Base-by-base conservation (phyloP, 306 rosid genomes). In the Pueraria montana region DNA sequence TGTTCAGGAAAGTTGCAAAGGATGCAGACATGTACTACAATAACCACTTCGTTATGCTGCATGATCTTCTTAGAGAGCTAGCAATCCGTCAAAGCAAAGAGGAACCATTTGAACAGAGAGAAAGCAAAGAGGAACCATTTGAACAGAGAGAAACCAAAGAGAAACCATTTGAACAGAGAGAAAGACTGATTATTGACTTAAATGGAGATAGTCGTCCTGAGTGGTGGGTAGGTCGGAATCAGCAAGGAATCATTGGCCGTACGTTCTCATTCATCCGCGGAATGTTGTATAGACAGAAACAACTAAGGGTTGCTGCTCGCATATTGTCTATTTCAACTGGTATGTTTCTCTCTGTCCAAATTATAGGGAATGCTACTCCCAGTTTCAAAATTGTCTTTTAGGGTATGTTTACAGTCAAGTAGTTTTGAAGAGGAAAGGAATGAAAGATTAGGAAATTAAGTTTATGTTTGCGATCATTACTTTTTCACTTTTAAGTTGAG, bases 301-400 rank as follows among this genome's bases (percentile, higher is more conserved):
- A 69, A 32, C 82, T 26, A 16, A 73, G 17, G 16, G 83, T 85
- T 42, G 73, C 50, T 32, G 90, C 88, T 6, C 80, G 82, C 67
- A 46, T 72, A 36, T 18, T 94, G 49, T 91, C 94, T 20, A 89
- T 92, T 80, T 89, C 96, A 71, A 91, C 97, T 17, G 94, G 98
- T 94, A 68, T 24, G 62, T 21, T 69, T 76, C 82, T 76, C 82
- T 74, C 82, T 78, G 42, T 65, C 67, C 64, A 27, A 36, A 59
- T 55, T 55, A 80, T n/a, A 12, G 21, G 38, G 18, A 62, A 46
- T 21, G 72, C 3, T 3, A 80, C 17, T 38, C 56, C n/a, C 16
- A 8, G 27, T 66, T 79, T 67, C 68, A 23, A 52, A 66, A 9
- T 79, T 79, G 17, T 16, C 6, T 27, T 10, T 4, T 21, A 2